Base-by-base conservation (phyloP, 495 filamentous ascomycete species). In the Aspergillus cristatus region DNA sequence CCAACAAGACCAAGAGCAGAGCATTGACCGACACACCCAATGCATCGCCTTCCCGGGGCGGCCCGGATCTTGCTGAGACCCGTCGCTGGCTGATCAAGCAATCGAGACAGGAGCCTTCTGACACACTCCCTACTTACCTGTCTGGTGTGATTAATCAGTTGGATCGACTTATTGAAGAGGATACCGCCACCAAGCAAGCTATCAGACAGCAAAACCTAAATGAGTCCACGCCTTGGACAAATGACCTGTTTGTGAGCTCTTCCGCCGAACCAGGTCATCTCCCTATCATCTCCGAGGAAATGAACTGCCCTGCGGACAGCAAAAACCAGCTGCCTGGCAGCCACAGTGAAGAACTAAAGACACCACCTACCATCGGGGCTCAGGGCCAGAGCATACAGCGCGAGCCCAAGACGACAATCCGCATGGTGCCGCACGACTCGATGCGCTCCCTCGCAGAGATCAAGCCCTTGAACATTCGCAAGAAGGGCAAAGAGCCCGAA, bases 91-190 rank as follows among this genome's bases (percentile, higher is more conserved):
- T 81, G 13, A 62, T 71, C 12, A 62, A 72, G 34, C 63, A 69
- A 32, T 60, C 65, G 8, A 62, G 48, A 10, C 48, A 51, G 10
- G 63, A 55, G 24, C 55, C 63, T 13, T 55, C 51, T 5, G 51
- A 64, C 7, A 55, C 60, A 8, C 48, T 67, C 14, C 62, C 66
- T 2, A 61, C 49, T 0, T 72, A 73, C 41, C 54, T 83, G 18
- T 67, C 71, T 14, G 70, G 74, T 22, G 70, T 84, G 2, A 75
- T 84, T 28, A 63, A 65, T 1, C 71, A 81, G 37, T 60, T 82
- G 18, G 78, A 82, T 50, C 61, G 70, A n/a, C 57, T 81, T 35
- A 77, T 80, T 48, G 63, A 74, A 37, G 63, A 73, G 25, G 64
- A 65, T 17, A 47, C 35, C 3, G 3, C 13, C 6, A n/a, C 16